These are phyloP conservation scores for Bryum argenteum DNA, from an alignment of 225 moss, liverwort and hornwort genomes.

Conservation along the genomic window DNA sequence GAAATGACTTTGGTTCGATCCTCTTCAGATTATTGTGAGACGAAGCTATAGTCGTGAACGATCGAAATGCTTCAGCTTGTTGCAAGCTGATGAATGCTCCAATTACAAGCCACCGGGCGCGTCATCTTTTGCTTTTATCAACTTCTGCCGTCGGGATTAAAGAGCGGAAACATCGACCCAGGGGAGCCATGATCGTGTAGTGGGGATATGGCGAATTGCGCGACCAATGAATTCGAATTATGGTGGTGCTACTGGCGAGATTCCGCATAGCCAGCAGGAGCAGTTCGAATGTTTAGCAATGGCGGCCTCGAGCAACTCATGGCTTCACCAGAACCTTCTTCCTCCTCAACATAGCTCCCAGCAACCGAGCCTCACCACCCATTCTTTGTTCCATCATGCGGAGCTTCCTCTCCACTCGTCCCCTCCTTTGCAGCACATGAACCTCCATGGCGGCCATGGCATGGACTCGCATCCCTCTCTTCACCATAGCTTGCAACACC, in stretches of 20 bases:
- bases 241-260: conserved; percentile 22
- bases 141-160: background rate
- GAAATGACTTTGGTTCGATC: background rate
- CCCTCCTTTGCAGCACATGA: conserved; percentile 52
- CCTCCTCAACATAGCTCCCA: conserved; percentile 62
- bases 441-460: conserved; percentile 51
- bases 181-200: conserved; percentile 22
- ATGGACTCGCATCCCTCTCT: conserved; percentile 64
- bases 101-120: conserved; percentile 15
- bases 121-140: conserved; percentile 29
- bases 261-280: conserved; percentile 36
- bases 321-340: conserved; percentile 76
- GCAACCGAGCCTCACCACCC: conserved; percentile 59
- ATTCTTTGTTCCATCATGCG: conserved; percentile 64
- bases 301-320: conserved; percentile 89
- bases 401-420: conserved; percentile 67
- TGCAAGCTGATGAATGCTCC: conserved; percentile 28
- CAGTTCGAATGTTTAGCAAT: conserved; percentile 57
- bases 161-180: background rate
- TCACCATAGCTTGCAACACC: conserved; percentile 53
- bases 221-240: conserved; percentile 37
- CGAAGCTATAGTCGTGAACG: conserved; percentile 1
- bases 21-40: conserved; percentile 26
- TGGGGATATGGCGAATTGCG: conserved; percentile 34
- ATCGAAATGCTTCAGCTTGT: conserved; percentile 10